Conservation (phyloP, 2,329 filamentous ascomycete species). For the Penicillium sp. region DNA sequence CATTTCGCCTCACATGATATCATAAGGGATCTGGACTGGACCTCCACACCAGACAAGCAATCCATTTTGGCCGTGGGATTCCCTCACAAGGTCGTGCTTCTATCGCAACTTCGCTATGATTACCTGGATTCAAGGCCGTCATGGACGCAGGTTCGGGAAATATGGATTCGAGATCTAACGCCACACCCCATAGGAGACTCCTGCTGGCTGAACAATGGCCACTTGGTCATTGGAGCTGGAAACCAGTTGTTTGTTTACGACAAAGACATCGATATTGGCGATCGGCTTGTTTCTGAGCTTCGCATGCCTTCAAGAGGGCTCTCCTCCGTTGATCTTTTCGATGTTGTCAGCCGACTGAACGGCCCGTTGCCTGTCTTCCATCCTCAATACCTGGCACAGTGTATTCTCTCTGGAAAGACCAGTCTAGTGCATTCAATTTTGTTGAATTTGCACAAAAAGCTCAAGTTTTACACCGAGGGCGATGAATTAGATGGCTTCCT, state of each 20-base stretch:
- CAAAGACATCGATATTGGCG: conserved; percentile 67
- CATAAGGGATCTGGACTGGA: conserved; percentile 90
- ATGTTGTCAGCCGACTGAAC: conserved; percentile 80
- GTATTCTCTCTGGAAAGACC: conserved; percentile 78
- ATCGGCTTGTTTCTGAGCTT: conserved; percentile 60
- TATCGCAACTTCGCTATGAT: conserved; percentile 87
- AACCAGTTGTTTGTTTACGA: conserved; percentile 89
- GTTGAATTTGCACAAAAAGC: conserved; percentile 68
- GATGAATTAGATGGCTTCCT: conserved; percentile 79
- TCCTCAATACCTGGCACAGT: conserved; percentile 85
- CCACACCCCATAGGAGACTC: conserved; percentile 92
- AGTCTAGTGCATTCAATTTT: conserved; percentile 72
- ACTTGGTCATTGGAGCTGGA: conserved; percentile 83
- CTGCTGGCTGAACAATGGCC: conserved; percentile 83
- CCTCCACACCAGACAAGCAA: conserved; percentile 83
- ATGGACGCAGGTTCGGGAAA: conserved; percentile 82
- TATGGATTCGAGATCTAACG: conserved; percentile 77
- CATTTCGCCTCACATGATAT: conserved; percentile 71
- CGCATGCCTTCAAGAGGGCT: conserved; percentile 51
- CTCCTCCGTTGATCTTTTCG: conserved; percentile 70
- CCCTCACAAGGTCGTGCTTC: conserved; percentile 76
- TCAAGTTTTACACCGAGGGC: conserved; percentile 82
- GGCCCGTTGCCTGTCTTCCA: conserved; percentile 88
- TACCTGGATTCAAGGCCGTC: conserved; percentile 87
- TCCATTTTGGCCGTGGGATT: conserved; percentile 92